Evolutionary conservation across 495 filamentous ascomycete species (phyloP).

Genomic region (Trichoderma erinaceum): DNA sequence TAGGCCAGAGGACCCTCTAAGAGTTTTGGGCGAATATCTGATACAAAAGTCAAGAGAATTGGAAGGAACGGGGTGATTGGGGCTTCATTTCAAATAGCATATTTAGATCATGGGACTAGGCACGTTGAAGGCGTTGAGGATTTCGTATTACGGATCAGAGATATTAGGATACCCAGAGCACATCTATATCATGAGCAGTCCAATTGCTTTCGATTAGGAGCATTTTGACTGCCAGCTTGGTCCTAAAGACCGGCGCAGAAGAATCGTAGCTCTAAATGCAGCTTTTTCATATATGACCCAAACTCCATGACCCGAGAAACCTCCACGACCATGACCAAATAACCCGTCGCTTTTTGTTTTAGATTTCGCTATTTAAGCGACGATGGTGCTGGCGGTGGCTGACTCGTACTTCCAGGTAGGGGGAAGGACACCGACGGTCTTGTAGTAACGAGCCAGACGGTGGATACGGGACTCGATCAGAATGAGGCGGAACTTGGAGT

Average conservation of each 20-base stretch:
- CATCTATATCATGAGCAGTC: slow-evolving; percentile 14
- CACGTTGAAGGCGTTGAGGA: slow-evolving; percentile 5
- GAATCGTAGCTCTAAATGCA: slow-evolving; percentile 20
- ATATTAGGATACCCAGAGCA: slow-evolving; percentile 13
- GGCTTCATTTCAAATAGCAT: not conserved
- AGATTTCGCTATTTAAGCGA: slow-evolving; percentile 49
- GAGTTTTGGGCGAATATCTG: slow-evolving; percentile 79
- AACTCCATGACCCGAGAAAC: slow-evolving; percentile 25
- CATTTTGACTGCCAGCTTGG: slow-evolving; percentile 12
- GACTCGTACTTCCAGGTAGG: slow-evolving; percentile 97
- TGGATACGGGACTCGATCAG: slow-evolving; percentile 99
- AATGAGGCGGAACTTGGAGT: slow-evolving; percentile 99
- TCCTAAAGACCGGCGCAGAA: slow-evolving; percentile 14
- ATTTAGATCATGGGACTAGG: slow-evolving; percentile 1
- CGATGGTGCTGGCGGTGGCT: slow-evolving; percentile 56
- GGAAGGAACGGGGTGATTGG: slow-evolving; percentile 34
- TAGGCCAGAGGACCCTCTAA: slow-evolving; percentile 77
- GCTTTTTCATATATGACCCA: slow-evolving; percentile 31
- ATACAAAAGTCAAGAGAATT: slow-evolving; percentile 74
- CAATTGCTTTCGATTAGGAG: slow-evolving; percentile 11
- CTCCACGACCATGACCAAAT: slow-evolving; percentile 13
- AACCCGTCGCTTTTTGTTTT: not conserved
- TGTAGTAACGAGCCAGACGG: slow-evolving; percentile 93
- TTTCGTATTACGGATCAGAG: not conserved
- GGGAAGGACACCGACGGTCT: slow-evolving; percentile 95